Conservation (phyloP, 768 basidiomycete genomes). For the Psilocybe azurescens region DNA sequence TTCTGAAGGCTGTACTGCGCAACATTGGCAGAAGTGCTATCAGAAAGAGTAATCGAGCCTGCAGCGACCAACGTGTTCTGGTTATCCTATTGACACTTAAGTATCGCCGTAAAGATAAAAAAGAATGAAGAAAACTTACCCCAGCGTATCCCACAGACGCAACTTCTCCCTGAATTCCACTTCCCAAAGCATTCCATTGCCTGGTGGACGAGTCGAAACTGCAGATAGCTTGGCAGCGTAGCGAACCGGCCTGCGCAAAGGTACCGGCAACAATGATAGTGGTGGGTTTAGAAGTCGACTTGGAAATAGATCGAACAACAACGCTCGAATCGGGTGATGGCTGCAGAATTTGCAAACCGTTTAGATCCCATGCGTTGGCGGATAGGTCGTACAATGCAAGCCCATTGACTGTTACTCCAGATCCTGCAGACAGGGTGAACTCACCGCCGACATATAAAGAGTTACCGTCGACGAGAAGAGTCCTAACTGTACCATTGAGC, state of each 20-base stretch:
- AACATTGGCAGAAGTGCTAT: constrained; percentile 71
- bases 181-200: constrained; percentile 83
- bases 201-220: constrained; percentile 66
- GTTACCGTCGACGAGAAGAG: constrained; percentile 75
- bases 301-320: constrained; percentile 73
- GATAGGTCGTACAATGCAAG: constrained; percentile 84
- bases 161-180: constrained; percentile 83
- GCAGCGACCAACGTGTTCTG: constrained; percentile 77
- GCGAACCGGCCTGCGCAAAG: constrained; percentile 78
- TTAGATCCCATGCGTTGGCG: constrained; percentile 63
- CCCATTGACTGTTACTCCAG: constrained; percentile 62
- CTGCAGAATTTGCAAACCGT: constrained; percentile 65
- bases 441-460: constrained; percentile 85
- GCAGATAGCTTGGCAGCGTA: constrained; percentile 81
- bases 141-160: constrained; percentile 81
- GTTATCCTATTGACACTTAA: constrained; percentile 49
- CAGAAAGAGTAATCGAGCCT: constrained; percentile 75
- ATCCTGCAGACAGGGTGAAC: constrained; percentile 54
- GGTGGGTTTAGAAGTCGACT: constrained; percentile 61
- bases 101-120: background rate
- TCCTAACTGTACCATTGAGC: constrained; percentile 75
- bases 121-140: constrained; percentile 50
- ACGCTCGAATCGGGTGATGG: constrained; percentile 56
- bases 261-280: constrained; percentile 86
- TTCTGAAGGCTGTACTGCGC: constrained; percentile 76